Base-by-base conservation (phyloP, 345 rosid genomes). In the Moricandia moricandioides region DNA sequence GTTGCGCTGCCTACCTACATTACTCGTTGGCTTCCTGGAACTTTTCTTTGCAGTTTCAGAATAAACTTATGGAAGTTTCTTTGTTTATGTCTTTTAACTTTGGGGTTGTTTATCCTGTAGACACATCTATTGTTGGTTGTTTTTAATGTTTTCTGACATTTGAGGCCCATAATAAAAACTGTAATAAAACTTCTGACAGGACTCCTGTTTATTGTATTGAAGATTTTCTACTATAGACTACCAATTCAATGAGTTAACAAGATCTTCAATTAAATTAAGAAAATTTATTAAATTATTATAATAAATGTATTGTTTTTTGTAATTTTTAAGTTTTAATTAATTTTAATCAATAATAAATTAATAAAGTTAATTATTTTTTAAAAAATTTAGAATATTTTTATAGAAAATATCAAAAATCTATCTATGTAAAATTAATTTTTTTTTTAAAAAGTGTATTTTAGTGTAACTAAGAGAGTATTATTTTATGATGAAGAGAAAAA, bases 1-100 rank as follows among this genome's bases (percentile, higher is more conserved):
- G 18, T 45, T 58, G 30, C 0, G 60, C 66, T 7, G 8, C 30
- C 40, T 67, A 24, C 30, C 40, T 67, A 24, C 5, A 54, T 49
- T 71, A 37, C 63, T 73, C 10, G 1, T 21, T 21, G 24, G 24
- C 49, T 18, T 70, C 49, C 7, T 76, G 30, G 9, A 69, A 69
- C 75, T 54, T 69, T 70, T 63, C 51, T 31, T 30, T 31, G 63
- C 49, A 16, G 76, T 64, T 77, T 65, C 67, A 71, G 62, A 29
- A 55, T 8, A 59, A 70, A 65, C 71, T 45, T 56, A 4, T 71
- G 35, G 6, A 65, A 65, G 63, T 27, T 71, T 64, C 72, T 47
- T 65, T 27, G 6, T 58, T 17, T 65, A 8, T 62, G 2, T 61
- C 37, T 54, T 49, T 33, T 37, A 35, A 7, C 65, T 57, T 73